Evolutionary conservation across 169 alveolate genomes (phyloP), one percentile per base, ranked within the genome.

Genomic region (Babesia ovata): DNA sequence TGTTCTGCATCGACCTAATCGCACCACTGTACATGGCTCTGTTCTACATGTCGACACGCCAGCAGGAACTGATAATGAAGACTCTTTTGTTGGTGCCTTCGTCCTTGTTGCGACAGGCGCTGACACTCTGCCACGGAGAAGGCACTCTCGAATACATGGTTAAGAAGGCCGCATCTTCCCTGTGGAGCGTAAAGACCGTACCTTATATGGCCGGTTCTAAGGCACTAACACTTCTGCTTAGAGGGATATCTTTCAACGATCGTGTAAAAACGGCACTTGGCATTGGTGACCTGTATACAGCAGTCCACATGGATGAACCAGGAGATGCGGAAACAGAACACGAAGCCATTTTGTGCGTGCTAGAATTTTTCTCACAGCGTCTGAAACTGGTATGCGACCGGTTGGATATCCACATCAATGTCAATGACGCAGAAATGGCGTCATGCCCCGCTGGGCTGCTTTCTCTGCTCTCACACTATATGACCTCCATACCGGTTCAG

Each of bases 41-140:
- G 28, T 67, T 67, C 48, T 67, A 67, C 76, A 67, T 67, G 63
- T 67, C 76, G 26, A 67, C 76, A 10, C 33, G 66, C 16, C 76
- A 67, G 53, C 76, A 67, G 65, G 76, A 67, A 4, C 39, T 67
- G 57, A 67, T 67, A 7, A n/a, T 67, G 56, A 67, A 67, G 56
- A 28, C 46, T 2, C 65, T 67, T 3, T 53, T 36, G 42, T 0
- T 67, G 21, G 26, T 67, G 22, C 76, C 67, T 0, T 16, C 46
- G 14, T 29, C 66, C 26, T 2, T 39, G 24, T 19, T 67, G 44
- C 19, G 66, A 2, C 24, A 42, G 17, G 65, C 53, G 44, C 28
- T 67, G 24, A 10, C 56, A 12, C 39, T 3, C 12, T 16, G 42
- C 57, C 28, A 42, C 9, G 65, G 67, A 16, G 39, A 29, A 2